Evolutionary conservation across 2,329 filamentous ascomycete species (phyloP).

Genomic region (Mycocentrospora acerina): DNA sequence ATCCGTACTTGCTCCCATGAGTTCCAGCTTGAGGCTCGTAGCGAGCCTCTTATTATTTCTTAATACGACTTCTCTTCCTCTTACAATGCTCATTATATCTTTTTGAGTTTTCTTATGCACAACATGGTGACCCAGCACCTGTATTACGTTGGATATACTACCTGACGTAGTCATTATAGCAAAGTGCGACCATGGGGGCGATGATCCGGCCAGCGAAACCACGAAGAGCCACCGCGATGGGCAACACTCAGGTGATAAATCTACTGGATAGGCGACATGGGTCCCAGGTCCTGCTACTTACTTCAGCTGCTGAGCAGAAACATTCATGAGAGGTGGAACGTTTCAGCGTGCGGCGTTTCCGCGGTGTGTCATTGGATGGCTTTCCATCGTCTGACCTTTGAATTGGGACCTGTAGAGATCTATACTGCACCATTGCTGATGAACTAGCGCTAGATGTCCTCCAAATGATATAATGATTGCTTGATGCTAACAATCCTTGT

Average conservation of each 20-base stretch:
- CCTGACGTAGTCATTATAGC: conserved; percentile 4
- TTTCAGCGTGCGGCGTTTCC: conserved; percentile 3
- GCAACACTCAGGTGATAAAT: conserved; percentile 3
- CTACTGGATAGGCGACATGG: not conserved
- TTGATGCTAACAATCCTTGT: conserved; percentile 1
- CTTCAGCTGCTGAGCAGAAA: conserved; percentile 3
- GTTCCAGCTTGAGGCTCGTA: too few species aligned
- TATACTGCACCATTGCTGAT: conserved; percentile 1
- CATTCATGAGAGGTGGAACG: conserved; percentile 5
- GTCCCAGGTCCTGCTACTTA: not conserved
- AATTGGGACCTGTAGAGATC: not conserved
- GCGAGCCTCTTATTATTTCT: too few species aligned
- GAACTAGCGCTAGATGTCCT: not conserved
- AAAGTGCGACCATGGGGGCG: conserved; percentile 1
- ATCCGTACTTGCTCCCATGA: too few species aligned
- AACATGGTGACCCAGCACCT: not conserved
- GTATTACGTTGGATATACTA: conserved; percentile 1
- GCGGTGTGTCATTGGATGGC: not conserved
- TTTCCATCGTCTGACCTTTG: not conserved
- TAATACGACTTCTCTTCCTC: too few species aligned
- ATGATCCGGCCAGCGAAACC: conserved; percentile 10
- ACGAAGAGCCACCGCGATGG: conserved; percentile 1
- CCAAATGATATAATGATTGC: not conserved
- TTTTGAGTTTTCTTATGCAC: too few species aligned
- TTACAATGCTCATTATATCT: not conserved